Conservation (phyloP, 768 basidiomycete genomes). For the Kwoniella heveanensis region DNA sequence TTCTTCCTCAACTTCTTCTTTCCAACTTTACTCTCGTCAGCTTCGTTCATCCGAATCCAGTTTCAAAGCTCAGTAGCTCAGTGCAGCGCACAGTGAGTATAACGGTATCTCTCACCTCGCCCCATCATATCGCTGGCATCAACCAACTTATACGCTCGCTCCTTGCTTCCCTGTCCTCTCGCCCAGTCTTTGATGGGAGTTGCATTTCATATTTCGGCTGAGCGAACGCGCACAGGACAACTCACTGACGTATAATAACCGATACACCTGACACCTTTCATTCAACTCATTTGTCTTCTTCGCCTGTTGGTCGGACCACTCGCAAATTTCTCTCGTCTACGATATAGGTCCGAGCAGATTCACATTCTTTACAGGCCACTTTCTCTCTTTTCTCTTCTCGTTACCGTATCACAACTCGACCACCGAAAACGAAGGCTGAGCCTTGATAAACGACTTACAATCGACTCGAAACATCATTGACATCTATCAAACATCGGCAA, state of each 20-base stretch:
- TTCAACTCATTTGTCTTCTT: background rate
- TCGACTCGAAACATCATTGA: background rate
- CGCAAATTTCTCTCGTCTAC: background rate
- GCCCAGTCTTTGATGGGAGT: background rate
- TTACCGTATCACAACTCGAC: background rate
- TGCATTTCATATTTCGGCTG: background rate
- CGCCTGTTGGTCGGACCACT: background rate
- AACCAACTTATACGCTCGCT: background rate
- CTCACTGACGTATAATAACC: background rate
- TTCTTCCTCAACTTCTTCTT: background rate
- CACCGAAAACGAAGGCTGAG: background rate
- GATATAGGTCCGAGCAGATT: background rate
- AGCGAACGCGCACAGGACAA: background rate
- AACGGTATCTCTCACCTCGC: too few species aligned
- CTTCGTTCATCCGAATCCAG: background rate
- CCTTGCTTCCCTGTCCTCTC: background rate
- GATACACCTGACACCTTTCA: background rate
- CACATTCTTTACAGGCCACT: background rate
- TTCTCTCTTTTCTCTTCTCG: constrained; percentile 2
- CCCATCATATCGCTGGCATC: too few species aligned
- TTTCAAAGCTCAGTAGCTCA: background rate
- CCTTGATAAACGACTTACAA: background rate
- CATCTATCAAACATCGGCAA: background rate
- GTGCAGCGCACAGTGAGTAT: background rate
- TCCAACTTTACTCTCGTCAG: background rate